These are phyloP conservation scores for Verticillium zaregamsianum DNA, from an alignment of 2,329 filamentous ascomycete genomes.

Conservation along the genomic window DNA sequence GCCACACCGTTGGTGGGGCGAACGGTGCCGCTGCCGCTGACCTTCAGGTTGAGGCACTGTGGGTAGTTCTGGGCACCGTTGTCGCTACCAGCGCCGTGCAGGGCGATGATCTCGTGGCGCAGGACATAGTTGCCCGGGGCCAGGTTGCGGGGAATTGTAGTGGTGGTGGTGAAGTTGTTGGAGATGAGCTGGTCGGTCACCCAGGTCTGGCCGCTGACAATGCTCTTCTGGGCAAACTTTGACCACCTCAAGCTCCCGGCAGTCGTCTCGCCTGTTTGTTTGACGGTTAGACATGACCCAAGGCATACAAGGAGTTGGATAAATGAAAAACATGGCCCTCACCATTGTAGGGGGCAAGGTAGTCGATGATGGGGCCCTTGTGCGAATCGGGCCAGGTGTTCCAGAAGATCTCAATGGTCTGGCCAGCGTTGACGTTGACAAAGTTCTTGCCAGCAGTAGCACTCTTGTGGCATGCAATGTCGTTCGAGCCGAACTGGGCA, in stretches of 20 bases:
- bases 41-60: constrained; percentile 45
- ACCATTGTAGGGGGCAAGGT: constrained; percentile 33
- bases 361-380: constrained; percentile 32
- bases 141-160: constrained; percentile 42
- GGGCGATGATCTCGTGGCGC: constrained; percentile 51
- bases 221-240: constrained; percentile 1
- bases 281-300: background rate
- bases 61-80: constrained; percentile 47
- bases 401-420: constrained; percentile 18
- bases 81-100: constrained; percentile 40
- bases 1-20: constrained; percentile 24
- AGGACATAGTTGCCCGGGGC: constrained; percentile 50
- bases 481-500: constrained; percentile 23
- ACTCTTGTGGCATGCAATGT: constrained; percentile 35
- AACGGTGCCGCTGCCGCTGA: constrained; percentile 33
- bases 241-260: background rate
- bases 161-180: constrained; percentile 41
- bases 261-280: background rate
- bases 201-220: constrained; percentile 50
- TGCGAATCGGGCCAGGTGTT: constrained; percentile 24
- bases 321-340: constrained; percentile 22
- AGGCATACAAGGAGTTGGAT: background rate
- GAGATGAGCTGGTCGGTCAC: constrained; percentile 48
- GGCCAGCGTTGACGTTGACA: constrained; percentile 19
- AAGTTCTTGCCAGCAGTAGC: constrained; percentile 24